Base-by-base conservation (phyloP, 495 filamentous ascomycete species). In the Lasiosphaeriaceae sp. region DNA sequence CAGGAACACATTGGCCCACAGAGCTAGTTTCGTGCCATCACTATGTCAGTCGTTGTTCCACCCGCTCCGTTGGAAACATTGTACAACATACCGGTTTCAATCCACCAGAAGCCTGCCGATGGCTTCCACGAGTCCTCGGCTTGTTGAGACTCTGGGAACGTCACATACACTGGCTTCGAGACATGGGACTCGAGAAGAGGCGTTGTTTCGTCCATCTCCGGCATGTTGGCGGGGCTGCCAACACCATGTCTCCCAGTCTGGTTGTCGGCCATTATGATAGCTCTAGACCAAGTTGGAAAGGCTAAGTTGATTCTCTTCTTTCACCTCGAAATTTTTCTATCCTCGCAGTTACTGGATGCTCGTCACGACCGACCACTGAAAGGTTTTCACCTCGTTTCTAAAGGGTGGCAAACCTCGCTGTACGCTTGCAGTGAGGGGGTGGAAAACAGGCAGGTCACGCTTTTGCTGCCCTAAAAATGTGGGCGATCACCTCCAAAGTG, bases 1-100 rank as follows among this genome's bases (percentile, higher is more conserved):
- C 4, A 88, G 74, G 50, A 88, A 86, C 9, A 86, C 83, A 49
- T 86, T 86, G 34, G 82, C 76, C 76, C 85, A 83, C 39, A 86
- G 80, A 1, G 82, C 81, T 79, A 56, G 56, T 55, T 64, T 9
- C 26, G 50, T n/a, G 69, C 65, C 59, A 62, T 9, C 24, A 16
- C 16, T 17, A 22, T 46, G 52, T 53, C 31, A 19, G 5, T 57
- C 14, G 57, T n/a, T 69, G 26, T 62, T 59, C 19, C 22, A 8
- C 34, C 7, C 11, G 0, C 8, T 45, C 31, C 21, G n/a, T n/a
- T n/a, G 3, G 19, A 39, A 16, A 12, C 26, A 31, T 23, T 11
- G 11, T 24, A 17, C 43, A 37, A 47, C 64, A 20, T 62, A 72
- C 71, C 68, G 22, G 64, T 67, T 53, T 74, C 70, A 11, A 74